Percentiles rank a stretch among this genome's conserved stretches.
Conservation (phyloP, 345 rosid species). For the Brassica cretica region DNA sequence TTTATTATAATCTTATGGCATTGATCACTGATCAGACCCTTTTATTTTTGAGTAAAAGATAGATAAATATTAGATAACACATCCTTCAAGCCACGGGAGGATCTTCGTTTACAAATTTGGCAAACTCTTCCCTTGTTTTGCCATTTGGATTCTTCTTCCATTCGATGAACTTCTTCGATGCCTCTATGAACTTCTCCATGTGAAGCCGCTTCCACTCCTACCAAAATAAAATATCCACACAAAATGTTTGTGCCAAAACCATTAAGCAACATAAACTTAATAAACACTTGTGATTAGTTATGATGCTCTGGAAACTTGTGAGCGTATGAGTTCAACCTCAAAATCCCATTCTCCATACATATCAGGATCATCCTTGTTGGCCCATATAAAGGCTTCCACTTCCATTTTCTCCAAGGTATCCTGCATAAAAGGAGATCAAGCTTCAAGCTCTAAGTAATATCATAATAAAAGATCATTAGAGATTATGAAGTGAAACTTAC, state of each 20-base stretch:
- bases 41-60: neutral
- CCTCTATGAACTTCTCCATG: constrained; percentile 66
- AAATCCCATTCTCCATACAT: constrained; percentile 90
- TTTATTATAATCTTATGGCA: neutral
- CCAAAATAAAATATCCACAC: constrained; percentile 1
- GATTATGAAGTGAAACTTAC: constrained; percentile 40
- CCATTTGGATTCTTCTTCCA: constrained; percentile 73
- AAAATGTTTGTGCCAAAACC: neutral
- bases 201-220: constrained; percentile 74
- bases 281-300: neutral
- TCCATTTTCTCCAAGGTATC: constrained; percentile 47
- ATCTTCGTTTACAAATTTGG: constrained; percentile 50
- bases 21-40: neutral
- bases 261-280: neutral
- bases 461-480: neutral
- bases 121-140: constrained; percentile 58
- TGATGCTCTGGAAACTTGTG: neutral
- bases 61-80: neutral
- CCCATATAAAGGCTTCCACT: constrained; percentile 67
- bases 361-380: constrained; percentile 59
- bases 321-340: constrained; percentile 51
- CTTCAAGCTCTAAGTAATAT: neutral
- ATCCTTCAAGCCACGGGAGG: constrained; percentile 8
- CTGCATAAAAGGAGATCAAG: constrained; percentile 41
- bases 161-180: constrained; percentile 58